Percentiles rank a stretch among this genome's conserved stretches.
Evolutionary conservation across 371 early-diverging fungal genomes (phyloP).

Genomic region (Saksenaea oblongispora): DNA sequence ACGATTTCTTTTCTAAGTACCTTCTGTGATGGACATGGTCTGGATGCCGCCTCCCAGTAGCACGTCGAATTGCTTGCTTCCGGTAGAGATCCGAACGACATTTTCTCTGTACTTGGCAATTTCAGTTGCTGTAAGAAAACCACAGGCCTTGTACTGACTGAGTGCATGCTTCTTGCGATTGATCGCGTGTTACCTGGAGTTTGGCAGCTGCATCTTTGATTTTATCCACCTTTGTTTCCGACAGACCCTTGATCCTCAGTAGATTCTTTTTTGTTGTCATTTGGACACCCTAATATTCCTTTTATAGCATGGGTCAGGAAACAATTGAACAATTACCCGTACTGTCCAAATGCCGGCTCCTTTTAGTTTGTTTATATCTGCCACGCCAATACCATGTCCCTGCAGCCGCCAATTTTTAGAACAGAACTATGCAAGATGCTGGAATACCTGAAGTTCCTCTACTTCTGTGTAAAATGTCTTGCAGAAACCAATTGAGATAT

Average conservation of each 20-base stretch:
- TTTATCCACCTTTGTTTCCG: conserved; percentile 90
- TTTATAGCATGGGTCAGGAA: neutral
- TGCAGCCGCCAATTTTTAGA: neutral
- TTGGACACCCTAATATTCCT: conserved; percentile 64
- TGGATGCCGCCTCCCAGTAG: conserved; percentile 92
- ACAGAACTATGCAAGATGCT: neutral
- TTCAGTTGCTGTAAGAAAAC: conserved; percentile 89
- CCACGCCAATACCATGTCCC: conserved; percentile 72
- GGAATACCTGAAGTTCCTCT: conserved; percentile 45
- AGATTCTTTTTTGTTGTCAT: conserved; percentile 78
- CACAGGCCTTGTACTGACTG: conserved; percentile 22
- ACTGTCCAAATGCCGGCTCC: conserved; percentile 81
- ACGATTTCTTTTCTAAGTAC: conserved; percentile 8
- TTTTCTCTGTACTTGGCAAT: conserved; percentile 78
- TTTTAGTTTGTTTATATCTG: conserved; percentile 86
- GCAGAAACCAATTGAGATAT: conserved; percentile 39
- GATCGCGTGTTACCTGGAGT: conserved; percentile 29
- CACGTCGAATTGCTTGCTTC: conserved; percentile 87
- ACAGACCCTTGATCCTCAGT: conserved; percentile 77
- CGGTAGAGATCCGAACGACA: conserved; percentile 85
- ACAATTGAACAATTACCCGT: conserved; percentile 10
- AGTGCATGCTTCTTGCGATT: conserved; percentile 1
- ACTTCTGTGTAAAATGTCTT: conserved; percentile 47
- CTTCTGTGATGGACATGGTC: conserved; percentile 88
- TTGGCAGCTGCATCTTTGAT: conserved; percentile 76